These are phyloP conservation scores for Tranzscheliella williamsii DNA, from an alignment of 1,284 basidiomycete species.

Conservation along the genomic window DNA sequence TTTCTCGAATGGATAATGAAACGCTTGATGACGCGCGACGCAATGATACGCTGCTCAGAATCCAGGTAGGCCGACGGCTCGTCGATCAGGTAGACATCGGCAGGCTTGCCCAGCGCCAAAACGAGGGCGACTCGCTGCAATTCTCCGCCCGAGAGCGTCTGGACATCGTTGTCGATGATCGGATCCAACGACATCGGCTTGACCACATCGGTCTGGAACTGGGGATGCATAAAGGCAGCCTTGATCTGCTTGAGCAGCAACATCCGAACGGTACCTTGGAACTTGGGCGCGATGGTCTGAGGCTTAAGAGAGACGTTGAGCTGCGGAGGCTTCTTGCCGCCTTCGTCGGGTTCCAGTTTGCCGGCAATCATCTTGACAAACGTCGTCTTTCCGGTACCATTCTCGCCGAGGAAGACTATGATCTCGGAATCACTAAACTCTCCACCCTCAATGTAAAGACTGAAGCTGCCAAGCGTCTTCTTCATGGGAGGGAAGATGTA, in stretches of 20 bases:
- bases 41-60: constrained; percentile 61
- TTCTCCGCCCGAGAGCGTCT: constrained; percentile 60
- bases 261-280: constrained; percentile 60
- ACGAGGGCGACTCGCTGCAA: constrained; percentile 60
- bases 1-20: constrained; percentile 61
- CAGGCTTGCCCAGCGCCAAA: constrained; percentile 58
- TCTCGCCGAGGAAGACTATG: constrained; percentile 60
- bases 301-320: constrained; percentile 60
- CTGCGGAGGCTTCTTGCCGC: constrained; percentile 54
- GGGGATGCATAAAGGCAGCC: constrained; percentile 59
- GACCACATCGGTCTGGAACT: constrained; percentile 61
- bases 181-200: constrained; percentile 60
- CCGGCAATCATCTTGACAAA: constrained; percentile 61
- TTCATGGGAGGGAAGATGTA: constrained; percentile 57
- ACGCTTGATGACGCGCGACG: constrained; percentile 59
- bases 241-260: constrained; percentile 61
- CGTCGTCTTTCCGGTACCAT: constrained; percentile 61
- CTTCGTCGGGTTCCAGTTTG: constrained; percentile 57
- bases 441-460: constrained; percentile 56
- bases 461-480: constrained; percentile 59
- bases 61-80: constrained; percentile 60
- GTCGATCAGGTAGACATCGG: constrained; percentile 60
- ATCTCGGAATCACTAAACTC: constrained; percentile 59
- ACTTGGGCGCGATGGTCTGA: constrained; percentile 61
- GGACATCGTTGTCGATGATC: constrained; percentile 61